phyloP scores from a whole-genome alignment of 23 red algal species.

The Cyanidiococcus yangmingshanensis region DNA sequence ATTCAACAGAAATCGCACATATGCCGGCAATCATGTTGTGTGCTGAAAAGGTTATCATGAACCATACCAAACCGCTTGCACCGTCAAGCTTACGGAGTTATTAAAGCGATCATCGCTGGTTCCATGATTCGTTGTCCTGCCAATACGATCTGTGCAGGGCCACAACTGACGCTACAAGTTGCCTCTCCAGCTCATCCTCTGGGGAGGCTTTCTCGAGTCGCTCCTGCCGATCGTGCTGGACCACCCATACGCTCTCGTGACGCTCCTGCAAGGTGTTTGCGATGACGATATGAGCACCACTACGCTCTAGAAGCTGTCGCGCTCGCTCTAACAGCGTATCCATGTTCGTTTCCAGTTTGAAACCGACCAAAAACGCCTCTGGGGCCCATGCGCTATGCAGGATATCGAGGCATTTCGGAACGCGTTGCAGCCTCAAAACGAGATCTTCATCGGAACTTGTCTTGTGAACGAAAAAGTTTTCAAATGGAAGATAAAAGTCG shows the following conservation, averaged over 20 bases:
- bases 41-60: too few species aligned
- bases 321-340: conserved; percentile 32
- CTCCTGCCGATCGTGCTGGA: background rate
- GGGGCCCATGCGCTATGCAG: conserved; percentile 57
- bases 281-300: conserved; percentile 55
- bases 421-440: conserved; percentile 36
- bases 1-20: too few species aligned
- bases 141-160: background rate
- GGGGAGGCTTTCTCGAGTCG: background rate
- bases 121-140: too few species aligned
- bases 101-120: too few species aligned
- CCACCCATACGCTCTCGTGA: conserved; percentile 31
- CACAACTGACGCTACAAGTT: background rate
- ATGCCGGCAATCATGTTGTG: too few species aligned
- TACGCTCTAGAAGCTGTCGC: conserved; percentile 20
- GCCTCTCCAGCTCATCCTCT: background rate
- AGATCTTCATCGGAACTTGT: conserved; percentile 30
- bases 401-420: conserved; percentile 59
- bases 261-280: conserved; percentile 58
- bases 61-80: too few species aligned
- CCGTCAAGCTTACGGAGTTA: too few species aligned
- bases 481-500: conserved; percentile 63
- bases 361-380: conserved; percentile 51
- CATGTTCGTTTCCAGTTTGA: conserved; percentile 87
- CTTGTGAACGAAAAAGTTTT: conserved; percentile 50